phyloP scores from a whole-genome alignment of 164 flowering plant species.

The Vitis rupestris region DNA sequence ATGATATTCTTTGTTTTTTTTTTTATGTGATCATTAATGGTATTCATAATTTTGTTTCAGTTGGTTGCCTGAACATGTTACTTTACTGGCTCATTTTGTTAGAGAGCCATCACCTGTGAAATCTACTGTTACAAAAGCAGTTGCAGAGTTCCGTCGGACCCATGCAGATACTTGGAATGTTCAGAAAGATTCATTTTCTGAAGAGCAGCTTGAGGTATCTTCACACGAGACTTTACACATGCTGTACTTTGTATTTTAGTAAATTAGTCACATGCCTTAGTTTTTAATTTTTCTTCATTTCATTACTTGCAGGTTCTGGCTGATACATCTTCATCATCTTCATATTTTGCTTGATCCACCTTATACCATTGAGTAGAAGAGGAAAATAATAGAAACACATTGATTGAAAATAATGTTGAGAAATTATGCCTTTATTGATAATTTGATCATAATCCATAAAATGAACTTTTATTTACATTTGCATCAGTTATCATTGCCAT shows the following conservation, averaged over 20 bases:
- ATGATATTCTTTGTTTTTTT: not conserved
- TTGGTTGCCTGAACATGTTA: slow-evolving; percentile 95
- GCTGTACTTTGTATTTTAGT: not conserved
- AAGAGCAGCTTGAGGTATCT: slow-evolving; percentile 91
- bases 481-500: not conserved
- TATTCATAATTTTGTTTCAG: slow-evolving; percentile 30
- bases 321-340: slow-evolving; percentile 90
- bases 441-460: not conserved
- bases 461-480: slow-evolving; percentile 28
- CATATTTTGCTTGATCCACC: slow-evolving; percentile 82
- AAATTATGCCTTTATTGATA: not conserved
- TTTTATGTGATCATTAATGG: not conserved
- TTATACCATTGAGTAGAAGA: not conserved
- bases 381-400: slow-evolving; percentile 5
- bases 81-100: slow-evolving; percentile 78
- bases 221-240: not conserved
- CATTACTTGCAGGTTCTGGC: slow-evolving; percentile 71
- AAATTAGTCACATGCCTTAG: not conserved
- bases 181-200: slow-evolving; percentile 81
- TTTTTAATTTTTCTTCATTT: not conserved
- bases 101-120: slow-evolving; percentile 90
- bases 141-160: slow-evolving; percentile 93
- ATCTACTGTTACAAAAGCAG: slow-evolving; percentile 91
- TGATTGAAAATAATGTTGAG: slow-evolving; percentile 1
- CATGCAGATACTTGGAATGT: slow-evolving; percentile 97